Conservation (phyloP, 2,329 filamentous ascomycete genomes). For the Colletotrichum coccodes region DNA sequence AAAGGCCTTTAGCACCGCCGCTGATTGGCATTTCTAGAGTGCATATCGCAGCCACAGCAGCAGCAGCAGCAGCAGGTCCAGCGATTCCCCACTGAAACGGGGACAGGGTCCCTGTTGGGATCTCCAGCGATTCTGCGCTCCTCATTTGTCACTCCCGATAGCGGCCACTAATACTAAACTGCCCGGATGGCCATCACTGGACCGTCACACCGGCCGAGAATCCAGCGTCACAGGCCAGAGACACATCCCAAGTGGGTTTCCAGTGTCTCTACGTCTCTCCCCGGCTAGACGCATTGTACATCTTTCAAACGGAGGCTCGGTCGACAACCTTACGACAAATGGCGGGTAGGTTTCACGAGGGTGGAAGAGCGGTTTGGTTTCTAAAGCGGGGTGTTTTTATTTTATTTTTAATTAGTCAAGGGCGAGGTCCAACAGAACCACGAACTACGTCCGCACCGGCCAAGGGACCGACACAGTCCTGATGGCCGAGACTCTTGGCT, state of each 20-base stretch:
- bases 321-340: slow-evolving; percentile 1
- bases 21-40: slow-evolving; percentile 18
- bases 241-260: slow-evolving; percentile 5
- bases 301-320: neutral
- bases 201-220: neutral
- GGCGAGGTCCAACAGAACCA: neutral
- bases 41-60: neutral
- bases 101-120: slow-evolving; percentile 1
- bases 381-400: neutral
- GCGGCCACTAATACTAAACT: slow-evolving; percentile 21
- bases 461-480: slow-evolving; percentile 23
- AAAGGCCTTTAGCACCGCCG: slow-evolving; percentile 2
- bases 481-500: slow-evolving; percentile 28
- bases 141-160: slow-evolving; percentile 14
- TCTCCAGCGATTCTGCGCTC: slow-evolving; percentile 17
- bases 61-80: neutral
- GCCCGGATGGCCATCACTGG: slow-evolving; percentile 6
- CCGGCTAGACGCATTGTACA: neutral
- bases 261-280: neutral
- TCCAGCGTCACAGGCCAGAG: slow-evolving; percentile 26
- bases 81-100: slow-evolving; percentile 1
- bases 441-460: neutral
- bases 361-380: neutral
- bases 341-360: neutral
- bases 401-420: slow-evolving; percentile 1